Evolutionary conservation across 768 basidiomycete genomes (phyloP), one percentile per base, ranked within the genome.

Genomic region (Cystofilobasidium bisporidii): DNA sequence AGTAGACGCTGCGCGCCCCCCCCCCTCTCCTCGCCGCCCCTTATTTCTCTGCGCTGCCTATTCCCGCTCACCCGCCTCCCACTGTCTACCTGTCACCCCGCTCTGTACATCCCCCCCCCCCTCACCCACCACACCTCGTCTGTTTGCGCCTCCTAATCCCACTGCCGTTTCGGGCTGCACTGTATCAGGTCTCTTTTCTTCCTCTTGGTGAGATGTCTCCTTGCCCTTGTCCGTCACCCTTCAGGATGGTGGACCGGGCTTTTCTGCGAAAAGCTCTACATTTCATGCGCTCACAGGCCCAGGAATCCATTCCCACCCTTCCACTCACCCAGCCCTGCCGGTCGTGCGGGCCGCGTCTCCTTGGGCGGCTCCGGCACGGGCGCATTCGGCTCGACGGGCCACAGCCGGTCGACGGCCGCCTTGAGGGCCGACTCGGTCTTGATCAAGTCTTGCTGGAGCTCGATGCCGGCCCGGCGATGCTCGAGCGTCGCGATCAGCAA

Each of bases 271-370:
- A n/a, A n/a, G n/a, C n/a, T n/a, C n/a, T n/a, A n/a, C n/a, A n/a
- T n/a, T n/a, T n/a, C n/a, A n/a, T n/a, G n/a, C n/a, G n/a, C 36
- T 48, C 58, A 66, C 12, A 60, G 24, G 6, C 67, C 67, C 26
- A 68, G 43, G 55, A 68, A 68, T 33, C 61, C 60, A 26, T 66
- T 66, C 17, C 65, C 67, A 1, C 67, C 67, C 61, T 63, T 63
- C 67, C 67, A 68, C 20, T 43, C 43, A 22, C 57, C 55, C 8
- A 60, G 53, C 1, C 62, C 56, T 14, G 9, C 61, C 26, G 67
- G 67, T 41, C 57, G 56, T 45, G 33, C 40, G 3, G 67, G 61
- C 24, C 65, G 47, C 10, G 59, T 45, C 48, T 60, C 22, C 55
- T 68, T 68, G 30, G 61, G 53, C 22, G 61, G 60, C 60, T 45